These are phyloP conservation scores for Coemansia sp. DNA, from an alignment of 192 early-diverging fungal species.

Conservation along the genomic window DNA sequence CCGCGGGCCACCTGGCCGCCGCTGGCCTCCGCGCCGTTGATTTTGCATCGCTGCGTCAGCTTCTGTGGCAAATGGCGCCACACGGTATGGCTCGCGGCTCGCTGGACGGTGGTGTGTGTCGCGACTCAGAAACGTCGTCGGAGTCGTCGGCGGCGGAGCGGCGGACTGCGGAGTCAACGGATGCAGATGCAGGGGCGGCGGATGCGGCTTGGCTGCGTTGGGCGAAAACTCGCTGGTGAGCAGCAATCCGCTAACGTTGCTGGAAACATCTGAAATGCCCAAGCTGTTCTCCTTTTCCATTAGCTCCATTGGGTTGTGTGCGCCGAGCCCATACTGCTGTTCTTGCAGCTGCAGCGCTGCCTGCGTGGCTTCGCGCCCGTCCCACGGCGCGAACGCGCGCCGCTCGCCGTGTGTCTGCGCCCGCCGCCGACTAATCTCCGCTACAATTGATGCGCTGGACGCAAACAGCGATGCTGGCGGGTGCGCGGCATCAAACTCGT, in stretches of 20 bases:
- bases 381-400: constrained; percentile 37
- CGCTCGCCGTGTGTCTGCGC: background rate
- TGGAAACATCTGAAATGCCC: constrained; percentile 26
- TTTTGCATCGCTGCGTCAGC: background rate
- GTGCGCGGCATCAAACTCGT: constrained; percentile 13
- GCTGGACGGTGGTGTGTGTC: constrained; percentile 33
- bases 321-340: constrained; percentile 6
- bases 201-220: background rate
- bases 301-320: constrained; percentile 34
- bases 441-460: constrained; percentile 43
- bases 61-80: constrained; percentile 22
- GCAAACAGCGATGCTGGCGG: constrained; percentile 48
- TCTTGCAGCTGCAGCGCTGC: constrained; percentile 40
- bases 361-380: constrained; percentile 42
- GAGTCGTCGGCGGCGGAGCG: constrained; percentile 34
- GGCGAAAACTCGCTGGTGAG: constrained; percentile 25
- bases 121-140: constrained; percentile 38
- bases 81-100: constrained; percentile 26
- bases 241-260: constrained; percentile 41
- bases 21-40: constrained; percentile 1
- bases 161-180: constrained; percentile 7
- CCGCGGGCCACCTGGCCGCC: constrained; percentile 10
- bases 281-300: constrained; percentile 41
- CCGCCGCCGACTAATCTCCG: constrained; percentile 24
- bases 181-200: background rate